Conservation (phyloP, 805 yeast species). For the Lachancea thermotolerans region DNA sequence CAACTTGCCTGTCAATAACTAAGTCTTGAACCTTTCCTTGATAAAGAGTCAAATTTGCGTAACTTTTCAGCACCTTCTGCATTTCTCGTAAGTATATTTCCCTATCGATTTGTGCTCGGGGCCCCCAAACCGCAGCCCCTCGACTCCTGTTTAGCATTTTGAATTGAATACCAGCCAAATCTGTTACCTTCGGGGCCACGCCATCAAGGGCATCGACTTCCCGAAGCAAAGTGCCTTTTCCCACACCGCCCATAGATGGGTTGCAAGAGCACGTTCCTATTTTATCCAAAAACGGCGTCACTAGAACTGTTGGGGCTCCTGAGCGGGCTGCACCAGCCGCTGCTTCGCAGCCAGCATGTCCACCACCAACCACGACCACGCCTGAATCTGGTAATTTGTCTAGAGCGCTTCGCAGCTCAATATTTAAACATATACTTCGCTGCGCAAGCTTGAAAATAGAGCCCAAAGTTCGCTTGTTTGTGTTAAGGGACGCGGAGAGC, state of each 20-base stretch:
- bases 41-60: slow-evolving; percentile 45
- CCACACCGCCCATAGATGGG: slow-evolving; percentile 98
- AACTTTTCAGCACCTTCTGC: slow-evolving; percentile 57
- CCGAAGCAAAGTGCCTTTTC: slow-evolving; percentile 85
- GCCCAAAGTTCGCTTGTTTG: neutral
- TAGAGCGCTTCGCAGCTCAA: slow-evolving; percentile 1
- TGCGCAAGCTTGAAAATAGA: neutral
- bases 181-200: slow-evolving; percentile 78
- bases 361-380: slow-evolving; percentile 91
- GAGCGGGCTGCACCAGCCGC: slow-evolving; percentile 87
- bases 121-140: slow-evolving; percentile 98
- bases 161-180: slow-evolving; percentile 87
- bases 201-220: slow-evolving; percentile 98
- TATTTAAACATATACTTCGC: slow-evolving; percentile 1
- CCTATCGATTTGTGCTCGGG: slow-evolving; percentile 93
- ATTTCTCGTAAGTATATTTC: slow-evolving; percentile 67
- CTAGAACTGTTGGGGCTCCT: slow-evolving; percentile 49
- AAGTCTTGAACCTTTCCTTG: slow-evolving; percentile 83
- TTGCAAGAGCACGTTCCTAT: slow-evolving; percentile 96
- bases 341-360: slow-evolving; percentile 99
- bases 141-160: slow-evolving; percentile 77
- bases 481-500: neutral
- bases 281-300: slow-evolving; percentile 69
- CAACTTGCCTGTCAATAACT: slow-evolving; percentile 42
- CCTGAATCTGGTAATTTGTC: slow-evolving; percentile 10